phyloP scores from a whole-genome alignment of 495 filamentous ascomycete species.

The Podospora bellae-mahoneyi region DNA sequence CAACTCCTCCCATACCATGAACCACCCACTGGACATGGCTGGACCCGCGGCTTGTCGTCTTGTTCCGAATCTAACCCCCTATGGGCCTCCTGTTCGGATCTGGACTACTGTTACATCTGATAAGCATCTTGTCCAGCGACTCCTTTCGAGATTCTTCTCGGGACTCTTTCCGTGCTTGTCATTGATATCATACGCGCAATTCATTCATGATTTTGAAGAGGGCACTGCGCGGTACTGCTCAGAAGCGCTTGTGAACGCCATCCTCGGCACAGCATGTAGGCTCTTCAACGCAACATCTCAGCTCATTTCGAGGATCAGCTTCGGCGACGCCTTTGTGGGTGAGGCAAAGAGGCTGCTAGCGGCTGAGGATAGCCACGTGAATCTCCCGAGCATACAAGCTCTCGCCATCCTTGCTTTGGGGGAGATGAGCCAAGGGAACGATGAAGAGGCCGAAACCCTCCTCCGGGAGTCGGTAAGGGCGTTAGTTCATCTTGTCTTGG shows the following conservation, averaged over 20 bases:
- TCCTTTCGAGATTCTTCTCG: constrained; percentile 24
- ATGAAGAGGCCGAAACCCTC: constrained; percentile 26
- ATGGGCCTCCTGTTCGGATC: constrained; percentile 7
- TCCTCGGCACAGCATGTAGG: constrained; percentile 27
- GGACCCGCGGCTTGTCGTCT: background rate
- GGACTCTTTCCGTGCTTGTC: constrained; percentile 20
- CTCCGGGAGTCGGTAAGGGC: constrained; percentile 25
- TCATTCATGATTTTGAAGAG: constrained; percentile 24
- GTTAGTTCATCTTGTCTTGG: constrained; percentile 23
- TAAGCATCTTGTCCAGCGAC: constrained; percentile 20
- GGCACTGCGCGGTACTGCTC: constrained; percentile 27
- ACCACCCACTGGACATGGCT: background rate
- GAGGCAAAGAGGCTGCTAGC: constrained; percentile 27
- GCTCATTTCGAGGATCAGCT: constrained; percentile 25
- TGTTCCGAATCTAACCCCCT: background rate
- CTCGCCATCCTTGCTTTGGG: constrained; percentile 27
- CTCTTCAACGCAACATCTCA: constrained; percentile 18
- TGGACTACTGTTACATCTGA: constrained; percentile 31
- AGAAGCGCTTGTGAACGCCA: constrained; percentile 28
- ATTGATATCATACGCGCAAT: constrained; percentile 23
- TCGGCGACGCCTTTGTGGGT: constrained; percentile 31
- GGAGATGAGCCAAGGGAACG: constrained; percentile 28
- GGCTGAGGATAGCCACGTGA: constrained; percentile 16
- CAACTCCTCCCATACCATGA: background rate
- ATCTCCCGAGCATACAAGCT: constrained; percentile 28